Percentiles rank a stretch among this genome's conserved stretches.
Evolutionary conservation across 495 filamentous ascomycete species (phyloP).

Genomic region (Glonium stellatum): DNA sequence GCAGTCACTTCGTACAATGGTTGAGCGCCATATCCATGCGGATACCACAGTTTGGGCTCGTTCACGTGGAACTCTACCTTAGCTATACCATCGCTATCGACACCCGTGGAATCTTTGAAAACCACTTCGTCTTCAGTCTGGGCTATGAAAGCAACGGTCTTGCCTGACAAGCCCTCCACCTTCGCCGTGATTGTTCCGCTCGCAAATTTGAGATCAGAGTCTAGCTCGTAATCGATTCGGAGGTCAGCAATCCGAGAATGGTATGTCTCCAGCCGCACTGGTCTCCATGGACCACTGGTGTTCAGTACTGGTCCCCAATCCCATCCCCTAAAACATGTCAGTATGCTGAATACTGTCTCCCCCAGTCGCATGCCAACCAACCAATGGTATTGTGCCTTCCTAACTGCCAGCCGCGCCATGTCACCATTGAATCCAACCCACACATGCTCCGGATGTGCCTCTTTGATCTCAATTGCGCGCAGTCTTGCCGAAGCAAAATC

Average conservation of each 20-base stretch:
- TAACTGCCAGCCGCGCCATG: slow-evolving; percentile 32
- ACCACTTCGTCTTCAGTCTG: slow-evolving; percentile 21
- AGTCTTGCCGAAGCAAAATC: slow-evolving; percentile 32
- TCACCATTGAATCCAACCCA: slow-evolving; percentile 39
- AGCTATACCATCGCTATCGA: slow-evolving; percentile 28
- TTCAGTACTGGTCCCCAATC: slow-evolving; percentile 38
- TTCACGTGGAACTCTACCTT: slow-evolving; percentile 32
- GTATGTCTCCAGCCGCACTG: slow-evolving; percentile 35
- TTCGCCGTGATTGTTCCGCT: slow-evolving; percentile 27
- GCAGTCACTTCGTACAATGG: slow-evolving; percentile 33
- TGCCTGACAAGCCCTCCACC: slow-evolving; percentile 28
- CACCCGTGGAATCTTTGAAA: slow-evolving; percentile 25
- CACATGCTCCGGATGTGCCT: slow-evolving; percentile 35
- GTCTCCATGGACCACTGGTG: slow-evolving; percentile 37
- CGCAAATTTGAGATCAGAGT: slow-evolving; percentile 27
- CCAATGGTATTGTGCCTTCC: slow-evolving; percentile 38
- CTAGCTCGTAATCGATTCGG: slow-evolving; percentile 31
- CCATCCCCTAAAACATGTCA: slow-evolving; percentile 31
- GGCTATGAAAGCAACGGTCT: slow-evolving; percentile 28
- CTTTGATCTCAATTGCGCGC: slow-evolving; percentile 31
- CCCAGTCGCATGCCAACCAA: slow-evolving; percentile 1
- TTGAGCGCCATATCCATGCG: slow-evolving; percentile 37
- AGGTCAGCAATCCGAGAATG: slow-evolving; percentile 31
- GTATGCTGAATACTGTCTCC: slow-evolving; percentile 1
- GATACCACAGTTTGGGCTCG: slow-evolving; percentile 35